These are phyloP conservation scores for Simplicillium sp. DNA, from an alignment of 2,329 filamentous ascomycete genomes.

Conservation along the genomic window DNA sequence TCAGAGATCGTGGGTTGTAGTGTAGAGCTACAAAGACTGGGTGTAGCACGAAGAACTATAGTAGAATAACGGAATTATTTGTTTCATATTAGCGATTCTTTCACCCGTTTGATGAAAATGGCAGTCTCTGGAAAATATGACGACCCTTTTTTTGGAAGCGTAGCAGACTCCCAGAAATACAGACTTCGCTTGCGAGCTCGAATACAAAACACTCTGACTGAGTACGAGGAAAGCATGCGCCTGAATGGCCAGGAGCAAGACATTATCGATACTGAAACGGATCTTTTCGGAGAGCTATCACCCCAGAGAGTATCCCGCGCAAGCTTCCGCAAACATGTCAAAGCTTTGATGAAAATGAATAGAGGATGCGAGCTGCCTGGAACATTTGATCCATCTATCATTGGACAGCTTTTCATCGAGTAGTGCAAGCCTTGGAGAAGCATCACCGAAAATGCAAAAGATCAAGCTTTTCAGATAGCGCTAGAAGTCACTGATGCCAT, in stretches of 20 bases:
- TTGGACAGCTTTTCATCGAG: constrained; percentile 49
- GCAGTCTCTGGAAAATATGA: constrained; percentile 43
- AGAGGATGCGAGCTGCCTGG: constrained; percentile 46
- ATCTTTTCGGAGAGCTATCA: not conserved
- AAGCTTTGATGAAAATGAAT: constrained; percentile 10
- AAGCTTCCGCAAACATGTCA: constrained; percentile 12
- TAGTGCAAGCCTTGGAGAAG: constrained; percentile 45
- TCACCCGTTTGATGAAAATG: constrained; percentile 32
- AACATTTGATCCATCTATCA: constrained; percentile 48
- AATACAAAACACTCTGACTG: constrained; percentile 41
- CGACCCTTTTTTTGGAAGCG: constrained; percentile 37
- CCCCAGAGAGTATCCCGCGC: constrained; percentile 7
- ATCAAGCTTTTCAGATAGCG: constrained; percentile 8
- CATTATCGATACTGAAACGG: constrained; percentile 4
- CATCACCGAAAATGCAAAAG: constrained; percentile 23
- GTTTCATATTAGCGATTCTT: constrained; percentile 32
- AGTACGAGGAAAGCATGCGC: constrained; percentile 32
- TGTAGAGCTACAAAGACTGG: constrained; percentile 32
- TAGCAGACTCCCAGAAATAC: constrained; percentile 19
- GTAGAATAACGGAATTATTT: constrained; percentile 39
- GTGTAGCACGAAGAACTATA: constrained; percentile 32
- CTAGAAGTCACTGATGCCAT: constrained; percentile 4
- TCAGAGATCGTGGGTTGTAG: constrained; percentile 22
- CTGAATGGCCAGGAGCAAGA: constrained; percentile 22
- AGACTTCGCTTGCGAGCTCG: constrained; percentile 40